A percentile compares a stretch with the other conserved stretches of the same genome.
Evolutionary conservation across 768 basidiomycete genomes (phyloP).

Genomic region (Kwoniella shandongensis): DNA sequence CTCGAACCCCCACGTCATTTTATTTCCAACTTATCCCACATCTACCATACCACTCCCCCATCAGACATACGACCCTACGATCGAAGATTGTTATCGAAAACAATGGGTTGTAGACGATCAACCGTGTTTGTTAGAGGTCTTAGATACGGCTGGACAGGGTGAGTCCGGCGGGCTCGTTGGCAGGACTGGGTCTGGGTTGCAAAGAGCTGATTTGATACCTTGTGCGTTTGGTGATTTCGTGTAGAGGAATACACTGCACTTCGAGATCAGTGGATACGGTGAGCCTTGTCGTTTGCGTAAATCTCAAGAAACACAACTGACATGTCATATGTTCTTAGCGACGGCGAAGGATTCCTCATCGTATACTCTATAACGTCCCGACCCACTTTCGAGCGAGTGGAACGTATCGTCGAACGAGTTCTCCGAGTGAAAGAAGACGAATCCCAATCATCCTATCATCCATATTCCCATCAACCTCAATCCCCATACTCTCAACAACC

Average conservation of each 20-base stretch:
- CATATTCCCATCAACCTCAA: neutral
- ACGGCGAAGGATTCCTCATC: conserved; percentile 96
- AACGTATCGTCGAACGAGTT: conserved; percentile 87
- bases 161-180: conserved; percentile 42
- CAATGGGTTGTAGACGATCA: conserved; percentile 90
- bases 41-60: conserved; percentile 4
- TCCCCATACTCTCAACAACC: neutral
- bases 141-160: conserved; percentile 98
- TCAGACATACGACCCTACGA: conserved; percentile 95
- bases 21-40: neutral
- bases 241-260: conserved; percentile 95
- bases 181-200: too few relatives aligned
- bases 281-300: conserved; percentile 31
- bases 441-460: conserved; percentile 16
- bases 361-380: conserved; percentile 97
- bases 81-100: conserved; percentile 96
- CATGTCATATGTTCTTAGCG: conserved; percentile 61
- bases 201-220: too few relatives aligned
- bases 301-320: too few relatives aligned
- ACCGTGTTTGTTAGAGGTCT: conserved; percentile 94
- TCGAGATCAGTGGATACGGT: conserved; percentile 98
- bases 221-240: too few relatives aligned
- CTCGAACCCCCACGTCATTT: neutral
- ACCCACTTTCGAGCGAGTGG: conserved; percentile 83
- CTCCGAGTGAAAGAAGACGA: conserved; percentile 72